These are phyloP conservation scores for Hericium coralloides DNA, from an alignment of 768 basidiomycete genomes.

Conservation along the genomic window DNA sequence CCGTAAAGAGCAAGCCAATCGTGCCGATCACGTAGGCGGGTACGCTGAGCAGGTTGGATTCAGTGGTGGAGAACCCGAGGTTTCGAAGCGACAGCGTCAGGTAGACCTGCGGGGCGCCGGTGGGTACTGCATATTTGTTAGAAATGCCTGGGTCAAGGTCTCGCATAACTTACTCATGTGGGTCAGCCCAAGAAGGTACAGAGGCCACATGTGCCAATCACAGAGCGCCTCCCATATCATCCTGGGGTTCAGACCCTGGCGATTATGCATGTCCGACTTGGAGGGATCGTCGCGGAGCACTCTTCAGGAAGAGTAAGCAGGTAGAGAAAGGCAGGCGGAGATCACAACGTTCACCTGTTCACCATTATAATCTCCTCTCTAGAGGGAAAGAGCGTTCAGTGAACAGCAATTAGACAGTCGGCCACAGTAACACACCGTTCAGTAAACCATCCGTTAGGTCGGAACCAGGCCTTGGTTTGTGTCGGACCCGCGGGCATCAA, in stretches of 20 bases:
- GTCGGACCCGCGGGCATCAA: slow-evolving; percentile 57
- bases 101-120: slow-evolving; percentile 50
- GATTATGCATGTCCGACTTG: slow-evolving; percentile 64
- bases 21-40: slow-evolving; percentile 49
- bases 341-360: slow-evolving; percentile 29
- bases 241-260: slow-evolving; percentile 43
- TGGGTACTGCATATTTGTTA: slow-evolving; percentile 34
- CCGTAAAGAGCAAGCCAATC: slow-evolving; percentile 31
- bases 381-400: not conserved
- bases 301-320: slow-evolving; percentile 11
- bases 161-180: slow-evolving; percentile 36
- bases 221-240: slow-evolving; percentile 43
- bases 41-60: slow-evolving; percentile 54
- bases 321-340: not conserved
- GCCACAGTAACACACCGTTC: slow-evolving; percentile 31
- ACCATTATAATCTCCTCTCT: slow-evolving; percentile 60
- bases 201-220: slow-evolving; percentile 60
- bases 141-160: not conserved
- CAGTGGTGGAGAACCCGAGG: slow-evolving; percentile 54
- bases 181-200: slow-evolving; percentile 47
- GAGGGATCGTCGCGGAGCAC: slow-evolving; percentile 58
- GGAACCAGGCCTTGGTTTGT: slow-evolving; percentile 49
- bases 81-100: slow-evolving; percentile 54
- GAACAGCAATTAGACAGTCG: not conserved
- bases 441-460: slow-evolving; percentile 58